Evolutionary conservation across 371 early-diverging fungal species (phyloP).

Genomic region (Cokeromyces recurvatus): DNA sequence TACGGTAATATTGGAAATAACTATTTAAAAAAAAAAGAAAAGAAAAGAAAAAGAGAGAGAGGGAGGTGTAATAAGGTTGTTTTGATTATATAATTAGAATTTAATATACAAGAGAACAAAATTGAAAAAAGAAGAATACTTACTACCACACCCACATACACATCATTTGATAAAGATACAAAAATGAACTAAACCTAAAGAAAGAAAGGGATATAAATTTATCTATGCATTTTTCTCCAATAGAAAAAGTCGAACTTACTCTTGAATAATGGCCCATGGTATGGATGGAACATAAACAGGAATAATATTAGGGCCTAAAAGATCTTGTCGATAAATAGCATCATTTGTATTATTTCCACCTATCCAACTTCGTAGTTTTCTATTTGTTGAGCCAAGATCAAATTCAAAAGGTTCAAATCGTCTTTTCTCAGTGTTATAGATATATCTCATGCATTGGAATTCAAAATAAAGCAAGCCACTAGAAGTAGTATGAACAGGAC

Average conservation of each 20-base stretch:
- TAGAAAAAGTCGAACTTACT: conserved; percentile 19
- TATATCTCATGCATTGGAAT: conserved; percentile 73
- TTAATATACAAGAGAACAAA: conserved; percentile 20
- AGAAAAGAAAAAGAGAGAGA: too few species aligned
- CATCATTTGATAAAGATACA: conserved; percentile 75
- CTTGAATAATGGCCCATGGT: conserved; percentile 47
- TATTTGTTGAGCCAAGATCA: conserved; percentile 49
- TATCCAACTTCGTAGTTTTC: conserved; percentile 37
- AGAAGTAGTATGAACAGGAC: conserved; percentile 32
- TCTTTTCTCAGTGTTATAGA: conserved; percentile 39
- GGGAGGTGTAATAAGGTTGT: too few species aligned
- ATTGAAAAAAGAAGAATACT: conserved; percentile 8
- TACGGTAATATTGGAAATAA: conserved; percentile 64
- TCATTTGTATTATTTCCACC: conserved; percentile 48
- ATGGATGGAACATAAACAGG: conserved; percentile 51
- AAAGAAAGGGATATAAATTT: neutral
- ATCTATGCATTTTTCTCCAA: neutral
- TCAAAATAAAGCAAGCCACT: conserved; percentile 58
- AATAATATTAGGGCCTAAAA: conserved; percentile 67
- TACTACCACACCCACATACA: conserved; percentile 67
- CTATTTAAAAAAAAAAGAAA: conserved; percentile 1
- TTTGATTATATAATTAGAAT: too few species aligned
- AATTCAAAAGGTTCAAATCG: conserved; percentile 56
- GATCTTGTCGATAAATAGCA: conserved; percentile 47
- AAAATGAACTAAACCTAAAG: conserved; percentile 48